These are phyloP conservation scores for Vanderwaltozyma tropicalis DNA, from an alignment of 805 yeast species.

Conservation along the genomic window DNA sequence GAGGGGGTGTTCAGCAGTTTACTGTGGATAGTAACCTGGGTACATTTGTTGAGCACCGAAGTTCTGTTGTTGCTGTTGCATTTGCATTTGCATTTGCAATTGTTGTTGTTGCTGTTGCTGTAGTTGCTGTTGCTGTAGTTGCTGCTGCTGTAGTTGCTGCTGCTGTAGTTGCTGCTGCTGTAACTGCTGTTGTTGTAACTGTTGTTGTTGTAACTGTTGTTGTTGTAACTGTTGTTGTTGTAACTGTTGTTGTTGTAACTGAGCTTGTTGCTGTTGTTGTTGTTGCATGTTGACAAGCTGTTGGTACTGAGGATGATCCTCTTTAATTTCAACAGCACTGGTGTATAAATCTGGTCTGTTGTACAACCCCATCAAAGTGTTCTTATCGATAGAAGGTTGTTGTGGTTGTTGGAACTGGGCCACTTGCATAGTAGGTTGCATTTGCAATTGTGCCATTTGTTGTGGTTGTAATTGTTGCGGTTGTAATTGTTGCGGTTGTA, in stretches of 20 bases:
- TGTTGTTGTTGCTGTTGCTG: conserved; percentile 8
- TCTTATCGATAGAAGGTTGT: conserved; percentile 15
- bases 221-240: conserved; percentile 7
- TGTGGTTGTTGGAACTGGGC: conserved; percentile 5
- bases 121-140: conserved; percentile 2
- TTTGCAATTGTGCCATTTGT: conserved; percentile 11
- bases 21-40: conserved; percentile 8
- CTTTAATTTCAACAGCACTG: conserved; percentile 22
- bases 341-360: conserved; percentile 22
- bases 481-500: conserved; percentile 11
- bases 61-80: conserved; percentile 8
- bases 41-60: conserved; percentile 2
- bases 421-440: conserved; percentile 4
- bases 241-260: conserved; percentile 5
- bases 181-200: conserved; percentile 7
- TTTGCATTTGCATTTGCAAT: conserved; percentile 6
- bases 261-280: conserved; percentile 20
- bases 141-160: conserved; percentile 11
- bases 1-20: neutral
- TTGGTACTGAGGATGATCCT: conserved; percentile 22
- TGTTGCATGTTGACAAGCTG: no score
- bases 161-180: conserved; percentile 16
- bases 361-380: conserved; percentile 20
- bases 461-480: conserved; percentile 8
- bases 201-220: conserved; percentile 8